phyloP scores from a whole-genome alignment of 208 protist species.

The Angomonas desouzai region DNA sequence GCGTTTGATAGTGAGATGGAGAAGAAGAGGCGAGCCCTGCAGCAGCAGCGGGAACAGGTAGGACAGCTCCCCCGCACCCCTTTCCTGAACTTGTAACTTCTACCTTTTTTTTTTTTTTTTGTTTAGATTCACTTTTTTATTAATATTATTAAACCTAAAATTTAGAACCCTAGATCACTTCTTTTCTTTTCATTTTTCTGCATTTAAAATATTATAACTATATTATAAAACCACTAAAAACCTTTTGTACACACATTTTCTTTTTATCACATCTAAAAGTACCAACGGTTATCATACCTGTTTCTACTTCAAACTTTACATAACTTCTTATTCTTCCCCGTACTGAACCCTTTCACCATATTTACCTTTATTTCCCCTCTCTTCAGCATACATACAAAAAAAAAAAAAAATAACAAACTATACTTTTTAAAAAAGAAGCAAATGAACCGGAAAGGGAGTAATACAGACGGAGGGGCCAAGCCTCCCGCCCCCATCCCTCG shows the following conservation, averaged over 20 bases:
- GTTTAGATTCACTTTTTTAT: conserved; percentile 2
- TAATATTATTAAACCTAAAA: conserved; percentile 1
- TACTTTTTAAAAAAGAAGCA: too few species aligned
- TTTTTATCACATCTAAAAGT: too few species aligned
- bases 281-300: too few species aligned
- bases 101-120: conserved; percentile 16
- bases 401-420: too few species aligned
- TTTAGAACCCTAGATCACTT: too few species aligned
- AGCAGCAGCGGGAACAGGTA: conserved; percentile 28
- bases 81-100: conserved; percentile 21
- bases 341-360: too few species aligned
- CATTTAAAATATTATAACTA: conserved; percentile 8
- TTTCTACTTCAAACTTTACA: too few species aligned
- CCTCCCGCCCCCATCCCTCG: too few species aligned
- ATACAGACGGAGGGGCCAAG: too few species aligned
- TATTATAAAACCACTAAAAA: conserved; percentile 7
- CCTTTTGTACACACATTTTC: too few species aligned
- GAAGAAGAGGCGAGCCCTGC: conserved; percentile 25
- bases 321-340: too few species aligned
- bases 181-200: conserved; percentile 3
- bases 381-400: neutral
- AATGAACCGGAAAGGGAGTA: neutral
- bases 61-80: conserved; percentile 25
- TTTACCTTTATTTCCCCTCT: neutral
- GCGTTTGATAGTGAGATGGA: conserved; percentile 56